phyloP scores from a whole-genome alignment of 2,329 filamentous ascomycete genomes.

The Clathrospora elynae region DNA sequence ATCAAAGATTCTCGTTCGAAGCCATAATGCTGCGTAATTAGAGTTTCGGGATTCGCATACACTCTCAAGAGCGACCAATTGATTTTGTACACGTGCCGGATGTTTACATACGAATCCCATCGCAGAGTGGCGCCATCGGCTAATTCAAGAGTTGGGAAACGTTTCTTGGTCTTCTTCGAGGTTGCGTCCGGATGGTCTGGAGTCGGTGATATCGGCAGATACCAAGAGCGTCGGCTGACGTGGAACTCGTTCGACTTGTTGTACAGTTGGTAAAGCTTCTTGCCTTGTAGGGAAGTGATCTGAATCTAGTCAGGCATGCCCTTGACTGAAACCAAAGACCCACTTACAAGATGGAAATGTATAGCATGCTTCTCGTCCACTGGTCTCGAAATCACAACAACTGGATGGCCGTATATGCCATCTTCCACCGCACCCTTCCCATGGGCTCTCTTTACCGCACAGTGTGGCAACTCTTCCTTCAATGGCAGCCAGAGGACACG shows the following conservation, averaged over 20 bases:
- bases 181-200: constrained; percentile 40
- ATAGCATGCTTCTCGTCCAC: constrained; percentile 28
- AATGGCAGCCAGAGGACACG: constrained; percentile 41
- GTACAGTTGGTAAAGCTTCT: constrained; percentile 40
- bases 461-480: constrained; percentile 33
- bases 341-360: constrained; percentile 46
- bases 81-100: constrained; percentile 43
- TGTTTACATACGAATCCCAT: constrained; percentile 44
- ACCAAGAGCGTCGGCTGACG: constrained; percentile 38
- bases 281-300: constrained; percentile 46
- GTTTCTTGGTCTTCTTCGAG: constrained; percentile 40
- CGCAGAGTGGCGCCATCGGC: constrained; percentile 29
- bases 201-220: constrained; percentile 41
- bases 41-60: constrained; percentile 36
- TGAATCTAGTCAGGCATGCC: constrained; percentile 22
- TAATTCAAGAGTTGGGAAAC: constrained; percentile 38
- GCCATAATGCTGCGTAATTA: constrained; percentile 17
- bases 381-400: constrained; percentile 42
- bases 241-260: constrained; percentile 42
- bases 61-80: constrained; percentile 34
- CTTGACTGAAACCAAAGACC: not conserved
- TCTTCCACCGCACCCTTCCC: constrained; percentile 42
- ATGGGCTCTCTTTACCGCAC: constrained; percentile 35
- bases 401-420: constrained; percentile 42
- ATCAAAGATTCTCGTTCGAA: constrained; percentile 37